A percentile compares a stretch with the other conserved stretches of the same genome.
phyloP scores from a whole-genome alignment of 2,329 filamentous ascomycete species.

The Fusarium pseudograminearum region DNA sequence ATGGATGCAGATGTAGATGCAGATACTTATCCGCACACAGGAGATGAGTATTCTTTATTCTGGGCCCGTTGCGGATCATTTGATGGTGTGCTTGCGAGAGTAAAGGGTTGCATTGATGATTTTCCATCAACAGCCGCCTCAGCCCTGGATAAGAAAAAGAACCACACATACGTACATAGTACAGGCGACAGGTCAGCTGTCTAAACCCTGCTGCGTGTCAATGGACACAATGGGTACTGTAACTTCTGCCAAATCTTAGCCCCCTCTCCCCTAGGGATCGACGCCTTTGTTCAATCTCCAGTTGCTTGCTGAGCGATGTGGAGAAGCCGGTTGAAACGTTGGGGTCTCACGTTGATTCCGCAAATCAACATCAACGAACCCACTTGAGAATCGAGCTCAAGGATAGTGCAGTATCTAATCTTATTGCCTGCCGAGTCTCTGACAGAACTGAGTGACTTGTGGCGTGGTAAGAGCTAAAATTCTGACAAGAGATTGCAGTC shows the following conservation, averaged over 20 bases:
- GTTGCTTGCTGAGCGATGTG: conserved; percentile 41
- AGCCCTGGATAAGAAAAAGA: conserved; percentile 28
- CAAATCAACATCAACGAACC: conserved; percentile 33
- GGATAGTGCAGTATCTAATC: conserved; percentile 1
- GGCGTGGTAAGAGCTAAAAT: neutral
- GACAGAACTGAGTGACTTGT: neutral
- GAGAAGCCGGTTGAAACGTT: conserved; percentile 46
- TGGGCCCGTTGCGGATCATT: conserved; percentile 14
- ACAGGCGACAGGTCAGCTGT: conserved; percentile 35
- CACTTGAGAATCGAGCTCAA: neutral
- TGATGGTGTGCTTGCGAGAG: conserved; percentile 19
- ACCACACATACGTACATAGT: too few species aligned
- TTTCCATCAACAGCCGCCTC: conserved; percentile 27
- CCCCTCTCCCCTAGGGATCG: neutral
- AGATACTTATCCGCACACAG: neutral
- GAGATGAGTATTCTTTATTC: conserved; percentile 7
- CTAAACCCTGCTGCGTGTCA: conserved; percentile 35
- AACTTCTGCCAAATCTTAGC: conserved; percentile 28
- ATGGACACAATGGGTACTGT: conserved; percentile 5
- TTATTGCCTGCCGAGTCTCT: neutral
- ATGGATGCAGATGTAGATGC: conserved; percentile 5
- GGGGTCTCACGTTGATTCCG: conserved; percentile 36
- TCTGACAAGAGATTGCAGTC: conserved; percentile 4
- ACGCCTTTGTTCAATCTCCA: conserved; percentile 27
- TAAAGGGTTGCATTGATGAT: conserved; percentile 18